Percentiles rank a stretch among this genome's conserved stretches.
phyloP scores from a whole-genome alignment of 208 protist species.

The Blechomonas ayalai region DNA sequence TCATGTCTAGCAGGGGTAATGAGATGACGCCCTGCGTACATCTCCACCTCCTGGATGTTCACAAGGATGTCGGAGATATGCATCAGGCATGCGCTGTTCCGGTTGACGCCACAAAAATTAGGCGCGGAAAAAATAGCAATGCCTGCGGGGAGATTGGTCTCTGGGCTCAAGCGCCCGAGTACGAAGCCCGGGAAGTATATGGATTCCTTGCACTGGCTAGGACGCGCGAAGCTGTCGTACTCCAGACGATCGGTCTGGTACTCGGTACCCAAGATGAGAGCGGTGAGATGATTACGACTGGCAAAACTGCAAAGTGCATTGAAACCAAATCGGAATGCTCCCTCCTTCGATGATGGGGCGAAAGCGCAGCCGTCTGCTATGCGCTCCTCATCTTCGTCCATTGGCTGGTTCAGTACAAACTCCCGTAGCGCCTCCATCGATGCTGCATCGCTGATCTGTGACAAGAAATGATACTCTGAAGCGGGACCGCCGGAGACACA shows the following conservation, averaged over 20 bases:
- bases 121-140: constrained; percentile 75
- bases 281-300: constrained; percentile 47
- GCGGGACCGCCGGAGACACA: constrained; percentile 60
- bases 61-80: constrained; percentile 25
- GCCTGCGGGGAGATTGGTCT: constrained; percentile 46
- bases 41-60: constrained; percentile 43
- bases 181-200: constrained; percentile 77
- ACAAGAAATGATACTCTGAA: constrained; percentile 30
- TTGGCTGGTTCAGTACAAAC: constrained; percentile 72
- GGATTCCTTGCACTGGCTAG: constrained; percentile 70
- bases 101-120: constrained; percentile 72
- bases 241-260: constrained; percentile 65
- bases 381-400: constrained; percentile 80
- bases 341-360: constrained; percentile 31
- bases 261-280: constrained; percentile 69
- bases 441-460: constrained; percentile 24
- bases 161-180: constrained; percentile 47
- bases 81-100: constrained; percentile 59
- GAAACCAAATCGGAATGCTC: constrained; percentile 62
- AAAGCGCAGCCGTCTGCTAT: constrained; percentile 45
- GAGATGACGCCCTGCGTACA: constrained; percentile 31
- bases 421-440: constrained; percentile 29
- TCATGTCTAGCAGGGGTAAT: constrained; percentile 63
- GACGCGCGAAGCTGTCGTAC: constrained; percentile 56
- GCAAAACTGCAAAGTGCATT: constrained; percentile 81